Percentiles rank a stretch among this genome's conserved stretches.
phyloP scores from a whole-genome alignment of 2,329 filamentous ascomycete genomes.

The Aspergillus sp. region DNA sequence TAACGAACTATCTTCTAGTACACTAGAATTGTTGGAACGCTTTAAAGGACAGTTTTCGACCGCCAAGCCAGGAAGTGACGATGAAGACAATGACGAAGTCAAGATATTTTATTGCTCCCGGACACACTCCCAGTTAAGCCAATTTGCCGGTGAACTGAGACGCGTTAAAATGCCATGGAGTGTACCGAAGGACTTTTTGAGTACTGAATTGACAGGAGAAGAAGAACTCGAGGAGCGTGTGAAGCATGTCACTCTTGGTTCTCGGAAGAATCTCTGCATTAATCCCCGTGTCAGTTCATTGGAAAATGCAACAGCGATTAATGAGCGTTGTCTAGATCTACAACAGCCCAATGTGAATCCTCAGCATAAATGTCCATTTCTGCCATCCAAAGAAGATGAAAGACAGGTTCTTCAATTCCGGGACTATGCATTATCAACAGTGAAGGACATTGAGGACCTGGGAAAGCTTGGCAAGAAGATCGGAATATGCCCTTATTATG shows the following conservation, averaged over 20 bases:
- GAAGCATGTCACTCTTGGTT: conserved; percentile 81
- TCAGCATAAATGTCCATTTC: conserved; percentile 71
- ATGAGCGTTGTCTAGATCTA: conserved; percentile 86
- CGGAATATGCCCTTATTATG: conserved; percentile 91
- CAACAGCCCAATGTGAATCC: conserved; percentile 69
- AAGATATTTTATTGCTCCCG: conserved; percentile 93
- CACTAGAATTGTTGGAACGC: conserved; percentile 70
- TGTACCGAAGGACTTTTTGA: conserved; percentile 51
- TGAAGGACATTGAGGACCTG: conserved; percentile 93
- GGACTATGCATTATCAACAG: conserved; percentile 77
- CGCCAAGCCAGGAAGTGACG: conserved; percentile 35
- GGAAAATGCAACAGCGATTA: conserved; percentile 74
- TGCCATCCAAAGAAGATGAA: conserved; percentile 76
- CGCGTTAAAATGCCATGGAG: conserved; percentile 77
- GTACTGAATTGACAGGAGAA: conserved; percentile 23
- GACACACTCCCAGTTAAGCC: conserved; percentile 87
- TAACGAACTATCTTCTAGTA: conserved; percentile 69
- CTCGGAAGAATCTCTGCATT: conserved; percentile 85
- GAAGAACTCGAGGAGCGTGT: conserved; percentile 58
- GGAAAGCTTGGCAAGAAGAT: conserved; percentile 74
- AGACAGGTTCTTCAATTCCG: conserved; percentile 75
- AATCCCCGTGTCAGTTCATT: conserved; percentile 78
- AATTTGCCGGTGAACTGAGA: conserved; percentile 81
- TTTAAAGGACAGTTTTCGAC: conserved; percentile 52
- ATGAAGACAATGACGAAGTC: conserved; percentile 61